phyloP scores from a whole-genome alignment of 257 asterid genomes.

The Ehretia macrophylla region DNA sequence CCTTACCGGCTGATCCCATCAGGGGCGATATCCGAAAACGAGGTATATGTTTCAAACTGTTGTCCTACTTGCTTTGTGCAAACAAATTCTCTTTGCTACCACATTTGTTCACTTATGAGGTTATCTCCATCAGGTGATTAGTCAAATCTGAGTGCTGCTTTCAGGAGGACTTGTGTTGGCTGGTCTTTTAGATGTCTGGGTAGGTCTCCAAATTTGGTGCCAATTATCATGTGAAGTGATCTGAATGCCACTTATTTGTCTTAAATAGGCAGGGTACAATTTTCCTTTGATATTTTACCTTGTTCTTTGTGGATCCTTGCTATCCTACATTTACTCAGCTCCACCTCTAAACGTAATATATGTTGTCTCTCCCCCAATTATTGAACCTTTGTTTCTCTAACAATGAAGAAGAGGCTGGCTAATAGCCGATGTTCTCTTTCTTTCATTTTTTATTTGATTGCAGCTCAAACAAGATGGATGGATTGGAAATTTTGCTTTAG shows the following conservation, averaged over 20 bases:
- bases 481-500: slow-evolving; percentile 95
- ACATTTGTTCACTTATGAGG: slow-evolving; percentile 12
- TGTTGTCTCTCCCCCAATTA: too few relatives aligned
- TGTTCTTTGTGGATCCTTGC: slow-evolving; percentile 88
- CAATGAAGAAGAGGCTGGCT: not conserved
- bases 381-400: too few relatives aligned
- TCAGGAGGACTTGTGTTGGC: slow-evolving; percentile 84
- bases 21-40: slow-evolving; percentile 75
- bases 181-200: slow-evolving; percentile 88
- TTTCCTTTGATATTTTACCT: slow-evolving; percentile 82
- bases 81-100: not conserved
- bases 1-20: slow-evolving; percentile 98
- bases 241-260: slow-evolving; percentile 10
- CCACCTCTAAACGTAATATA: slow-evolving; percentile 80
- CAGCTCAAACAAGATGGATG: slow-evolving; percentile 99
- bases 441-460: slow-evolving; percentile 13
- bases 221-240: slow-evolving; percentile 6
- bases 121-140: slow-evolving; percentile 62
- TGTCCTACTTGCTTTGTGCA: slow-evolving; percentile 9
- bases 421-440: not conserved
- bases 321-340: slow-evolving; percentile 95
- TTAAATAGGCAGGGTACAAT: slow-evolving; percentile 79
- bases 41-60: slow-evolving; percentile 42
- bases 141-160: slow-evolving; percentile 95
- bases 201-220: slow-evolving; percentile 36